phyloP scores from a whole-genome alignment of 2,329 filamentous ascomycete species.

The Trichoderma hamatum region DNA sequence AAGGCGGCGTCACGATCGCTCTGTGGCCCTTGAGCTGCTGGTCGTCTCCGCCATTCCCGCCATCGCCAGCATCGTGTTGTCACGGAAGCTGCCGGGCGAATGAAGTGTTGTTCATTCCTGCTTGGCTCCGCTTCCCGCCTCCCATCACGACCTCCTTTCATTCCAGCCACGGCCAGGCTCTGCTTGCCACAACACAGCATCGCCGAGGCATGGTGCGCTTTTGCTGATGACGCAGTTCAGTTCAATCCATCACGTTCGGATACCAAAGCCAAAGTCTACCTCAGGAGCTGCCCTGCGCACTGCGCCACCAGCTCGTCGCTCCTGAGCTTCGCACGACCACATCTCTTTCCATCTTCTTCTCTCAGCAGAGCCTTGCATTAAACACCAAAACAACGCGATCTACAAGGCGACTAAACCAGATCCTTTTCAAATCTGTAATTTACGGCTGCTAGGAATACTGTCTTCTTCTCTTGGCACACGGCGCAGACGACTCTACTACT shows the following conservation, averaged over 20 bases:
- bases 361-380: neutral
- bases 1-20: slow-evolving; percentile 20
- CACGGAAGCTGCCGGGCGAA: slow-evolving; percentile 25
- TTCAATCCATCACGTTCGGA: slow-evolving; percentile 12
- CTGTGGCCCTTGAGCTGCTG: slow-evolving; percentile 24
- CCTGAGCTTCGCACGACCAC: slow-evolving; percentile 1
- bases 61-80: slow-evolving; percentile 24
- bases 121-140: slow-evolving; percentile 29
- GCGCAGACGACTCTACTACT: neutral
- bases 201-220: slow-evolving; percentile 25
- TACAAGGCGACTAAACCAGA: neutral
- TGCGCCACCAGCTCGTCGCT: neutral
- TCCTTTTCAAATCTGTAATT: neutral
- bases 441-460: neutral
- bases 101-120: slow-evolving; percentile 27
- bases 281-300: slow-evolving; percentile 15
- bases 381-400: neutral
- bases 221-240: slow-evolving; percentile 25
- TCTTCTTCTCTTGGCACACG: neutral
- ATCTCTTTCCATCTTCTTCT: neutral
- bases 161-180: slow-evolving; percentile 32
- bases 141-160: slow-evolving; percentile 29
- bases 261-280: neutral
- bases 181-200: slow-evolving; percentile 32
- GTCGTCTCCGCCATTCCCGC: slow-evolving; percentile 23